Evolutionary conservation across 2,329 filamentous ascomycete genomes (phyloP), one percentile per base, ranked within the genome.

Genomic region (Cercospora sojina): DNA sequence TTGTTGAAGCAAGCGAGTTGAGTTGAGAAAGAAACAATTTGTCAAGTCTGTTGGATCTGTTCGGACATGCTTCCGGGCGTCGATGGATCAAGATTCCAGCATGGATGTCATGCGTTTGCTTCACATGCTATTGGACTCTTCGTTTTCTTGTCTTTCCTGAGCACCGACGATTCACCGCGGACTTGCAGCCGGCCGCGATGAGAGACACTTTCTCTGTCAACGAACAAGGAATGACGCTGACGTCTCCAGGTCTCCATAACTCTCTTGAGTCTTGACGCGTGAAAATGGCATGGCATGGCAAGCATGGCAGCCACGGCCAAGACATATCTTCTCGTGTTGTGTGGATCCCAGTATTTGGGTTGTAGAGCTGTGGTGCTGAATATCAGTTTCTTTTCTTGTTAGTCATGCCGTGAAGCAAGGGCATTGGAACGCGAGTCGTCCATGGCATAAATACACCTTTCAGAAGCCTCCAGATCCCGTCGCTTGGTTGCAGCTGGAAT

Each of bases 41-140:
- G 35, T 6, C 35, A 38, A 5, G n/a, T 7, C n/a, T 38, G 41
- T 47, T 47, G 41, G 10, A 20, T 6, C 43, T 47, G n/a, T 53
- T 27, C 47, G 47, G 47, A 53, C 47, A 12, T 27, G 23, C 47
- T 53, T 53, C 47, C 47, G 23, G 16, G 7, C 16, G 35, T 41
- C 47, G 47, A 27, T 41, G 25, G 43, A 20, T 23, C 43, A 49
- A 23, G 43, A 6, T 4, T 12, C 35, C 16, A 41, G 35, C 47
- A 53, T 53, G 47, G 47, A 27, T 53, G 47, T 53, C 12, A 25
- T 53, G 47, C 47, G 47, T 53, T 53, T 53, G 47, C 47, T 53
- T 12, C 47, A 29, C 47, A 16, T 23, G 47, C 23, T 27, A n/a
- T 53, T 53, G 47, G 47, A 53, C 10, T 53, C 29, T 27, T 53